Conservation (phyloP, 2,329 filamentous ascomycete species). For the Trematosphaeria pertusa region DNA sequence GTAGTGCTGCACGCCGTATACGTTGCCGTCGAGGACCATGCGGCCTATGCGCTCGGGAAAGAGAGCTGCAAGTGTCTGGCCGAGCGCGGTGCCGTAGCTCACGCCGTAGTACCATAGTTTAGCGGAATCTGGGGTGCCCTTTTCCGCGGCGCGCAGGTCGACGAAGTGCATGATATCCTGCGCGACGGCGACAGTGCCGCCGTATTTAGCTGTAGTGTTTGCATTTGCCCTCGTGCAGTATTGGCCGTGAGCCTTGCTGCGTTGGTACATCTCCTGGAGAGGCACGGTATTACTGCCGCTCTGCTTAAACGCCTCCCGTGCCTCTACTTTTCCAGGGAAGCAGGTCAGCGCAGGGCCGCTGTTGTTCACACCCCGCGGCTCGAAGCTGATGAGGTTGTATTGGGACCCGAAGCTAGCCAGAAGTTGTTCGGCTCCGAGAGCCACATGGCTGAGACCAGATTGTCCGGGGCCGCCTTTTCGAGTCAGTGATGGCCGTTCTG, state of each 20-base stretch:
- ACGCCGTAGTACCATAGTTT: conserved; percentile 49
- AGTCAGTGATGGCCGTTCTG: not conserved
- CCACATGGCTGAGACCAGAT: not conserved
- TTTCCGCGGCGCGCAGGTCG: conserved; percentile 32
- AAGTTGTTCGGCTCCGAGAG: not conserved
- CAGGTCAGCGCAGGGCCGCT: conserved; percentile 20
- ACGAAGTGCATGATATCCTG: conserved; percentile 5
- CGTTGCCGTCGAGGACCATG: conserved; percentile 49
- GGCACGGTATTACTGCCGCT: not conserved
- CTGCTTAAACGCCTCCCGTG: not conserved
- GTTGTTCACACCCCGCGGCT: conserved; percentile 38
- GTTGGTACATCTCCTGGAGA: not conserved
- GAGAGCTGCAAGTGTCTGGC: conserved; percentile 27
- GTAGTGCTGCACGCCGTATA: conserved; percentile 26
- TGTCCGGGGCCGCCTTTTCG: not conserved
- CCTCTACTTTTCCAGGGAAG: conserved; percentile 23
- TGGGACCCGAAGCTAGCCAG: conserved; percentile 13
- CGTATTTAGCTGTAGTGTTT: not conserved
- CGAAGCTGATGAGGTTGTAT: conserved; percentile 37
- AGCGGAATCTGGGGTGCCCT: not conserved
- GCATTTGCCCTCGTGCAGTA: conserved; percentile 3
- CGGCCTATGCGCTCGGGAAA: conserved; percentile 21
- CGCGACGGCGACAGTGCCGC: conserved; percentile 18
- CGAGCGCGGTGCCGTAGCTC: conserved; percentile 50
- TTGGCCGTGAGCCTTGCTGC: conserved; percentile 1